phyloP scores from a whole-genome alignment of 805 yeast species.

The Dipodascus albidus region DNA sequence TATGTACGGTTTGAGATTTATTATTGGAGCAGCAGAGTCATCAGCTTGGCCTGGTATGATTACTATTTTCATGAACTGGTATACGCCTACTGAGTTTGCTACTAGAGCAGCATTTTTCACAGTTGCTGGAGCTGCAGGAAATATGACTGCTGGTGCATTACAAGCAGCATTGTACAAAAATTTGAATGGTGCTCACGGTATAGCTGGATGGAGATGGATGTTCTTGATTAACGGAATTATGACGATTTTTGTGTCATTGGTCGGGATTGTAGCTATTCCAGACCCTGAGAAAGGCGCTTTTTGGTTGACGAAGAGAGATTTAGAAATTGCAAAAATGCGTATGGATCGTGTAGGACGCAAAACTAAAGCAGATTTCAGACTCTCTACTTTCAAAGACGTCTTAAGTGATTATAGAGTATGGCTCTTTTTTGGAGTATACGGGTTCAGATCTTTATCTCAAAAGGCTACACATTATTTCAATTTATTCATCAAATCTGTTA shows the following conservation, averaged over 20 bases:
- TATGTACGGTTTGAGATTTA: conserved; percentile 22
- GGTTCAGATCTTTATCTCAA: conserved; percentile 1
- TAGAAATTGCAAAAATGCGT: conserved; percentile 23
- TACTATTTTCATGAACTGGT: conserved; percentile 21
- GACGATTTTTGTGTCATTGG: neutral
- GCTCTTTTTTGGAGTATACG: neutral
- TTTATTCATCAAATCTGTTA: neutral
- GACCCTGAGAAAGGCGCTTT: conserved; percentile 9
- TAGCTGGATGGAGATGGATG: conserved; percentile 57
- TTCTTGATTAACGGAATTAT: conserved; percentile 51
- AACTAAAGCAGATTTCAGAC: neutral
- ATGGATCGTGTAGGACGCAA: conserved; percentile 10
- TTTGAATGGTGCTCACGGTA: conserved; percentile 36
- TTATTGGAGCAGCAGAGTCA: conserved; percentile 23
- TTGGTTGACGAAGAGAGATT: conserved; percentile 26
- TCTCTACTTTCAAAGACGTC: neutral
- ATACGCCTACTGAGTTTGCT: conserved; percentile 20
- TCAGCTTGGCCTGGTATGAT: conserved; percentile 21
- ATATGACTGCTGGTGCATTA: conserved; percentile 37
- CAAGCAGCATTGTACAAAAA: conserved; percentile 39
- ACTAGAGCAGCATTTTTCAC: conserved; percentile 19
- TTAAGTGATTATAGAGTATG: neutral
- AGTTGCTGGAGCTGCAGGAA: conserved; percentile 15
- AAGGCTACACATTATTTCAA: neutral
- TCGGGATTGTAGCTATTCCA: neutral